A percentile compares a stretch with the other conserved stretches of the same genome.
These are phyloP conservation scores for Blastobotrys chiropterorum DNA, from an alignment of 805 yeast species.

Conservation along the genomic window DNA sequence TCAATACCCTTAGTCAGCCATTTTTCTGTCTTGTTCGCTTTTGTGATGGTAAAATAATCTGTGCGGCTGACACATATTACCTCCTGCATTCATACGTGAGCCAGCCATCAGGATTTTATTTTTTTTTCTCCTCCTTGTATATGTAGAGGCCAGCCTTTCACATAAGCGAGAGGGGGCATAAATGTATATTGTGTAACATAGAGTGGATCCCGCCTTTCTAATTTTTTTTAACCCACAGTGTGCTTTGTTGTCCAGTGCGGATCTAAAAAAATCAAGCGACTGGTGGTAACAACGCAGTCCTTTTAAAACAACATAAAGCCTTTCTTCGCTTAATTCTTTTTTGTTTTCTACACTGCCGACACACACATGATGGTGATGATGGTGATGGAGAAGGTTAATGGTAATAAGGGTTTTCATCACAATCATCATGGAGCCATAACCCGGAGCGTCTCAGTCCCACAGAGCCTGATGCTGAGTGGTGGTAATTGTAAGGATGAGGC, in stretches of 20 bases:
- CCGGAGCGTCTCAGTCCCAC: conserved; percentile 1
- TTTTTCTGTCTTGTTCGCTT: background rate
- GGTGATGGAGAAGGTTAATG: background rate
- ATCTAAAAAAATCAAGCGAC: background rate
- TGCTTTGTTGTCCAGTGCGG: no score
- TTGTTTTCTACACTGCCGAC: background rate
- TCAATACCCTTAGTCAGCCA: background rate
- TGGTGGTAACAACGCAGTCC: background rate
- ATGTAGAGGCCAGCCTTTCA: background rate
- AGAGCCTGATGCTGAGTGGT: background rate
- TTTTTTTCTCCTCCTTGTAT: background rate
- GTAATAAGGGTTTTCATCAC: background rate
- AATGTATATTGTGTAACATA: background rate
- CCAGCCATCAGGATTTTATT: background rate
- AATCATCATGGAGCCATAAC: background rate
- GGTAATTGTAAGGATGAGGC: background rate
- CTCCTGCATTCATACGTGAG: background rate
- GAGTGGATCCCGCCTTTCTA: background rate
- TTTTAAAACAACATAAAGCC: background rate
- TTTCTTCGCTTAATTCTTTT: background rate
- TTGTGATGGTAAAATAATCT: background rate
- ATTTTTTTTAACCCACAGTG: no score
- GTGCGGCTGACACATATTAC: background rate
- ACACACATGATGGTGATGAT: background rate
- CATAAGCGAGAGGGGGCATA: background rate